Evolutionary conservation across 495 filamentous ascomycete genomes (phyloP).

Genomic region (Aspergillus carlsbadensis): DNA sequence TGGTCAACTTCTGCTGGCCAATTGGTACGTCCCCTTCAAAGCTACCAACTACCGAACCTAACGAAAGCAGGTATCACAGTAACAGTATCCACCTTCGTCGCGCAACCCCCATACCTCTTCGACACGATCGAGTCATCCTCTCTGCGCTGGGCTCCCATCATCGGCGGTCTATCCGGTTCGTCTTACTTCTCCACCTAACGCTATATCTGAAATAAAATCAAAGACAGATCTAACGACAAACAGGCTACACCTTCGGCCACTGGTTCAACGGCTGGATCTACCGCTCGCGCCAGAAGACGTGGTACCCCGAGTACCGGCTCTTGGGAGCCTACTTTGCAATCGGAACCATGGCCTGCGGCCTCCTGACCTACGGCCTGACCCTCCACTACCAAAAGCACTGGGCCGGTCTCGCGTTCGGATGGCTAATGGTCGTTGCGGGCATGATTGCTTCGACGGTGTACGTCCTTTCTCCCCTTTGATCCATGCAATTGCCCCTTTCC

Average conservation of each 20-base stretch:
- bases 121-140: slow-evolving; percentile 37
- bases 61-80: slow-evolving; percentile 33
- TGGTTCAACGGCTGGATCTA: slow-evolving; percentile 39
- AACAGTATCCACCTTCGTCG: slow-evolving; percentile 36
- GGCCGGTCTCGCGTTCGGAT: slow-evolving; percentile 41
- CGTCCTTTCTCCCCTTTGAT: slow-evolving; percentile 1
- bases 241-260: slow-evolving; percentile 33
- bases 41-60: background rate
- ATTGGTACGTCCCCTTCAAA: slow-evolving; percentile 27
- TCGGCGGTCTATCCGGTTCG: slow-evolving; percentile 34
- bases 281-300: slow-evolving; percentile 27
- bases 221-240: background rate
- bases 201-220: no score
- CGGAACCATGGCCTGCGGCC: slow-evolving; percentile 29
- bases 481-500: no score
- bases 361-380: slow-evolving; percentile 37
- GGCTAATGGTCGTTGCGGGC: slow-evolving; percentile 40
- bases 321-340: slow-evolving; percentile 39
- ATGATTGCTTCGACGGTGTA: slow-evolving; percentile 40
- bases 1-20: slow-evolving; percentile 41
- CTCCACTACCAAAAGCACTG: slow-evolving; percentile 37
- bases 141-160: slow-evolving; percentile 38
- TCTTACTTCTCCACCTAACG: background rate
- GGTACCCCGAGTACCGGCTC: slow-evolving; percentile 35
- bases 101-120: slow-evolving; percentile 39